A percentile compares a stretch with the other conserved stretches of the same genome.
These are phyloP conservation scores for Petunia secreta DNA, from an alignment of 257 asterid genomes.

Conservation along the genomic window DNA sequence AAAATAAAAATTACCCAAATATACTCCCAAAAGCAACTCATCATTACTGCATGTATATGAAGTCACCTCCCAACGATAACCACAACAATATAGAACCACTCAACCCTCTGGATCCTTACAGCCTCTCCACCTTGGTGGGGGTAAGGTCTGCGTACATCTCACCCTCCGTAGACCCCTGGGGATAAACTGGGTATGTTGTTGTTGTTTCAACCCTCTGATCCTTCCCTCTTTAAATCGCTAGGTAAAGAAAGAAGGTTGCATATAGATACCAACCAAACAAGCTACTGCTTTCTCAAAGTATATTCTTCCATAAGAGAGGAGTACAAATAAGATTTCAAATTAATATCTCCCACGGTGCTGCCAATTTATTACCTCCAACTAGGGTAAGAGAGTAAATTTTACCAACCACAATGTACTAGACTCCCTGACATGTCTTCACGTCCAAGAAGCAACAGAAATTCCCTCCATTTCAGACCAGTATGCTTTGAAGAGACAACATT, in stretches of 20 bases:
- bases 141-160: no score
- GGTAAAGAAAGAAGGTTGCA: neutral
- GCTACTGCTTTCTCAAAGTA: neutral
- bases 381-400: neutral
- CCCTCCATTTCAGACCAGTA: constrained; percentile 8
- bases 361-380: neutral
- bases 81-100: neutral
- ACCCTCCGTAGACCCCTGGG: no score
- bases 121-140: no score
- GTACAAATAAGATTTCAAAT: neutral
- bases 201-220: no score
- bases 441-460: constrained; percentile 13
- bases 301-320: neutral
- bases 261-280: neutral
- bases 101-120: neutral
- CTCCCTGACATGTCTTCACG: neutral
- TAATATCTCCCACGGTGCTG: neutral
- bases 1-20: neutral
- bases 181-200: no score
- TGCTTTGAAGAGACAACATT: neutral
- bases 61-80: neutral
- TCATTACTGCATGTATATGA: neutral
- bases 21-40: neutral
- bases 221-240: no score
- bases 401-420: neutral